These are phyloP conservation scores for Senna tora DNA, from an alignment of 306 rosid species.

Conservation along the genomic window DNA sequence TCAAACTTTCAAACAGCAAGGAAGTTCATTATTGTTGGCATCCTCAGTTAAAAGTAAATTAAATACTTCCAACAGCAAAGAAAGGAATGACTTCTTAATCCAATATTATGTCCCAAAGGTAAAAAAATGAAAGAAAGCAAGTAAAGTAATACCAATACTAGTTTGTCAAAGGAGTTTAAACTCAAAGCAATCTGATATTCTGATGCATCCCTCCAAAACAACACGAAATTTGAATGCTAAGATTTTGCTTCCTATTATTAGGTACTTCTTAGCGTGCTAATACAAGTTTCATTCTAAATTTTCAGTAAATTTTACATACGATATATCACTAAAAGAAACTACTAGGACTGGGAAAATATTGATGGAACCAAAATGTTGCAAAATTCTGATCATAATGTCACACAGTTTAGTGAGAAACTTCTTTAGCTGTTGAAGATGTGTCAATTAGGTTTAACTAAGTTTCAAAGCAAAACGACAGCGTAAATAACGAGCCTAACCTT, in stretches of 20 bases:
- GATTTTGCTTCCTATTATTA: background rate
- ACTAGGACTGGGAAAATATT: background rate
- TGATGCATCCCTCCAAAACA: background rate
- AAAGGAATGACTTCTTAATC: constrained; percentile 10
- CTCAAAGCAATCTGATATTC: background rate
- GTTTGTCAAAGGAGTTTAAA: constrained; percentile 2
- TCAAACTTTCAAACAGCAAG: background rate
- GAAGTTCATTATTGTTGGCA: constrained; percentile 7
- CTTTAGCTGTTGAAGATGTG: too few relatives aligned
- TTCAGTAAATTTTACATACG: background rate
- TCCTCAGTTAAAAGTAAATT: constrained; percentile 10
- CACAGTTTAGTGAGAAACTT: too few relatives aligned
- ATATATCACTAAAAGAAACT: background rate
- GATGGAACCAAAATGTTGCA: background rate
- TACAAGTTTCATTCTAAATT: constrained; percentile 3
- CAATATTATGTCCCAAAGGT: background rate
- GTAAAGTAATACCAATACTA: too few relatives aligned
- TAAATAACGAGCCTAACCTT: too few relatives aligned
- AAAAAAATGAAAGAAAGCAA: background rate
- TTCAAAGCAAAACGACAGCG: too few relatives aligned
- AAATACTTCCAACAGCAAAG: constrained; percentile 21
- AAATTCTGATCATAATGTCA: background rate
- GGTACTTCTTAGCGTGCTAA: background rate
- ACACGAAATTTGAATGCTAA: constrained; percentile 17
- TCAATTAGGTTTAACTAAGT: too few relatives aligned